Base-by-base conservation (phyloP, 306 rosid species). In the Prunus campanulata region DNA sequence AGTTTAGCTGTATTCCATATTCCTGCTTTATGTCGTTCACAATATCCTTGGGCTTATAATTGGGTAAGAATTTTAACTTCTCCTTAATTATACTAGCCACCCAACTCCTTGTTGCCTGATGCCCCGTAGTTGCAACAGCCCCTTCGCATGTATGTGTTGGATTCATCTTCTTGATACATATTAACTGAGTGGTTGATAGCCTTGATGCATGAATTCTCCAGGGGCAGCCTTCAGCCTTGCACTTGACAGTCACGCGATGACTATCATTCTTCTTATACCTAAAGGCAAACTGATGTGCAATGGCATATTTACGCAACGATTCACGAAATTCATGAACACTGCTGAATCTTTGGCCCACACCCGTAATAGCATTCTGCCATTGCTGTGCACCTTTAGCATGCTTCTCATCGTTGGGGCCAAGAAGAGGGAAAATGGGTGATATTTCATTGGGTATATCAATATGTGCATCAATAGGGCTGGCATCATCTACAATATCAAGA, bases 131-230 rank as follows among this genome's bases (percentile, higher is more conserved):
- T 63, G 93, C 80, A 78, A 77, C 86, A 52, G 97, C 91, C 62
- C 98, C 98, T 25, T 90, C 97, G 76, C 98, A 95, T 11, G 90
- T 85, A 83, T 95, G 98, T 4, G 82, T 74, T 47, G 97, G 65
- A 85, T 89, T 90, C 96, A 95, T 95, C 83, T 95, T 95, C 89
- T 95, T 95, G 77, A 95, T 92, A 77, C 98, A 95, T 82, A 95
- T 95, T 86, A 95, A 85, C 72, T 88, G 98, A 67, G 98, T 92
- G 16, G 93, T 92, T 18, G 98, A 95, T 80, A 95, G 77, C 87
- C 97, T 90, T 11, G 98, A 95, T 39, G 98, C 98, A 79, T 95
- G 98, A 79, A 95, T 95, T 85, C 98, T 90, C 98, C 98, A 95
- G 24, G 92, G 97, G 77, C 98, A 95, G 70, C 96, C 96, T 77